A percentile compares a stretch with the other conserved stretches of the same genome.
Evolutionary conservation across 495 filamentous ascomycete species (phyloP).

Genomic region (Tetracladium marchalianum): DNA sequence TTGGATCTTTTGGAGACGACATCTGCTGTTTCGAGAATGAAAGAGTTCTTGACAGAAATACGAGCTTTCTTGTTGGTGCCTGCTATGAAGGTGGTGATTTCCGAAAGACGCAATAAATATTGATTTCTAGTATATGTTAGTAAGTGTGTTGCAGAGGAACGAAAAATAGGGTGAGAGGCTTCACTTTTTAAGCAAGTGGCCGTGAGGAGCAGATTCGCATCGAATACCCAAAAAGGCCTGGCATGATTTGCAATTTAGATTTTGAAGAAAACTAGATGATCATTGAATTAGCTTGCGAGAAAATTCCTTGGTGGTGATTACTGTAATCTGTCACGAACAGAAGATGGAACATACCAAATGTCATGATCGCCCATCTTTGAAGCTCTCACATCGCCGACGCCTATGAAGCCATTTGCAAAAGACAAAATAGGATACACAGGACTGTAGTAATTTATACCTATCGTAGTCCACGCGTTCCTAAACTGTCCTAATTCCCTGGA

Average conservation of each 20-base stretch:
- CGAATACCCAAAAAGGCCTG: constrained; percentile 8
- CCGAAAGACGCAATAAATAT: constrained; percentile 12
- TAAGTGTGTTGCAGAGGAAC: neutral
- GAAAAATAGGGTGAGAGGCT: neutral
- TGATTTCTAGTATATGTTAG: constrained; percentile 10
- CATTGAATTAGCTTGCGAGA: neutral
- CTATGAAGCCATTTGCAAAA: constrained; percentile 6
- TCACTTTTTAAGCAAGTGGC: constrained; percentile 14
- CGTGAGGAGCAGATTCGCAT: constrained; percentile 14
- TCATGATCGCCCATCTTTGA: too few species aligned
- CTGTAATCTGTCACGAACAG: neutral
- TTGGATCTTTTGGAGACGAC: too few species aligned
- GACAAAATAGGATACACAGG: constrained; percentile 21
- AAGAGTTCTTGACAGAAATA: constrained; percentile 7
- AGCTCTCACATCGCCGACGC: neutral
- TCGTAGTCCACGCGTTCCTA: constrained; percentile 32
- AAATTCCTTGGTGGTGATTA: too few species aligned
- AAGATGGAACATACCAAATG: too few species aligned
- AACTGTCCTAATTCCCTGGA: constrained; percentile 24
- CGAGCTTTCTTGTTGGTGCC: constrained; percentile 6
- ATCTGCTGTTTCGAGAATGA: constrained; percentile 1
- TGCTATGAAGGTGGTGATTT: constrained; percentile 13
- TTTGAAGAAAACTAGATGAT: constrained; percentile 11
- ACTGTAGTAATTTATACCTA: constrained; percentile 33
- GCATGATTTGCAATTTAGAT: constrained; percentile 15